Conservation (phyloP, 169 alveolate genomes). For the Plasmodium berghei region DNA sequence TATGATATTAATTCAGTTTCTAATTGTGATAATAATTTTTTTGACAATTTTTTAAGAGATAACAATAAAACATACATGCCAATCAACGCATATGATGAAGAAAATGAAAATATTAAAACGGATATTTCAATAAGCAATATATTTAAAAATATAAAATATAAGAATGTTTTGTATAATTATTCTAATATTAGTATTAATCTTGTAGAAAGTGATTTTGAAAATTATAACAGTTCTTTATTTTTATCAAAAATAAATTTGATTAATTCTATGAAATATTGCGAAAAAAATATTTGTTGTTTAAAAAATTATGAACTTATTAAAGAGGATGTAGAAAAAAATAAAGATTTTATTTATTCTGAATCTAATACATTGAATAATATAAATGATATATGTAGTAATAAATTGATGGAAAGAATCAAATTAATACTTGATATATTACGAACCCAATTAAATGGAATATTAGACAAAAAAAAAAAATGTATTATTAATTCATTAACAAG, state of each 20-base stretch:
- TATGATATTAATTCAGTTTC: no score
- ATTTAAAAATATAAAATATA: no score
- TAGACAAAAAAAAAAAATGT: slow-evolving; percentile 31
- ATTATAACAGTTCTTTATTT: neutral
- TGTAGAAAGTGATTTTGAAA: neutral
- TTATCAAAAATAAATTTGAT: neutral
- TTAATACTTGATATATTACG: slow-evolving; percentile 11
- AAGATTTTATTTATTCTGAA: neutral
- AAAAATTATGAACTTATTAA: slow-evolving; percentile 8
- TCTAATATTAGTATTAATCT: neutral
- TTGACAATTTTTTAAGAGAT: no score
- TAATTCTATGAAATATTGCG: neutral
- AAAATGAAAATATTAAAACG: no score
- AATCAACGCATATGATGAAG: no score
- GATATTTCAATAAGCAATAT: no score
- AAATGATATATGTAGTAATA: neutral
- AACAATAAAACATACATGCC: no score
- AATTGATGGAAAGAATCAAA: neutral
- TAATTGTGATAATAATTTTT: no score
- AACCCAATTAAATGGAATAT: slow-evolving; percentile 25
- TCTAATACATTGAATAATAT: neutral
- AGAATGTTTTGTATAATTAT: neutral
- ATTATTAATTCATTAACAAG: slow-evolving; percentile 21
- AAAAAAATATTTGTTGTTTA: neutral
- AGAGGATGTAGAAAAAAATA: neutral